phyloP scores from a whole-genome alignment of 2,329 filamentous ascomycete genomes.

The Cladophialophora bantiana region DNA sequence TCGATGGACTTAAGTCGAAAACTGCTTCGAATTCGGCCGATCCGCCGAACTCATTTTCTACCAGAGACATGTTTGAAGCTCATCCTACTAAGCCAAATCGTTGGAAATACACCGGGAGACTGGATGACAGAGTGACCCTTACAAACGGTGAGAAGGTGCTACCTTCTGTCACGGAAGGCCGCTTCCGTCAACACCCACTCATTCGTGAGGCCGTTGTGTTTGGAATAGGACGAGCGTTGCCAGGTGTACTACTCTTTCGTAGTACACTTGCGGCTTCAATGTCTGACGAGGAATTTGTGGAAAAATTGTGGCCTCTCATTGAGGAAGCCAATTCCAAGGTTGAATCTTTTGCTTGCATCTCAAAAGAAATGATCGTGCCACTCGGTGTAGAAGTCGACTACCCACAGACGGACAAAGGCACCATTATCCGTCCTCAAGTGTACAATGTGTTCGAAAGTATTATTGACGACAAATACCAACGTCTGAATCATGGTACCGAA shows the following conservation, averaged over 20 bases:
- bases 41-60: slow-evolving; percentile 63
- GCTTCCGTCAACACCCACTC: slow-evolving; percentile 54
- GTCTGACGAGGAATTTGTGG: slow-evolving; percentile 50
- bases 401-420: slow-evolving; percentile 62
- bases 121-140: slow-evolving; percentile 67
- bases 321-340: slow-evolving; percentile 57
- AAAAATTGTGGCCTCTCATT: slow-evolving; percentile 54
- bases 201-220: slow-evolving; percentile 67
- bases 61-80: slow-evolving; percentile 66
- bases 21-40: slow-evolving; percentile 64
- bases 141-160: slow-evolving; percentile 74
- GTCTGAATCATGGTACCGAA: slow-evolving; percentile 13
- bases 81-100: slow-evolving; percentile 61
- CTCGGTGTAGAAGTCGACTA: slow-evolving; percentile 45
- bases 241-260: slow-evolving; percentile 64
- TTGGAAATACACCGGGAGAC: slow-evolving; percentile 68
- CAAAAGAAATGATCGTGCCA: slow-evolving; percentile 58
- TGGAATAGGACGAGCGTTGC: slow-evolving; percentile 62
- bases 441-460: slow-evolving; percentile 55
- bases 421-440: slow-evolving; percentile 60
- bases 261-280: slow-evolving; percentile 39
- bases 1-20: slow-evolving; percentile 63
- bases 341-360: slow-evolving; percentile 60
- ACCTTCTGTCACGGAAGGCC: slow-evolving; percentile 65
- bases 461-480: slow-evolving; percentile 25